phyloP scores from a whole-genome alignment of 768 basidiomycete species.

The Phaeolepiota aurea region DNA sequence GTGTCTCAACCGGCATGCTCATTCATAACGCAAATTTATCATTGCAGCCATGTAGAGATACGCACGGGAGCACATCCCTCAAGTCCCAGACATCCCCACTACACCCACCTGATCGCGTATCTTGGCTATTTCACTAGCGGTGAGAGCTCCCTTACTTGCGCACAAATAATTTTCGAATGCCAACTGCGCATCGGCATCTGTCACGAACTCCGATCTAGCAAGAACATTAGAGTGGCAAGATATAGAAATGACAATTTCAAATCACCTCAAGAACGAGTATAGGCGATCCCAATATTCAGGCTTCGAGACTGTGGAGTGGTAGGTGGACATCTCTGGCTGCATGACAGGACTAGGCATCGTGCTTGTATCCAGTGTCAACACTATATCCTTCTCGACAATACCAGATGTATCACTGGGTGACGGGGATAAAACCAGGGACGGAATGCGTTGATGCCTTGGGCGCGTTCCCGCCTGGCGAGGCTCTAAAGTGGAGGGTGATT shows the following conservation, averaged over 20 bases:
- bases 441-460: constrained; percentile 55
- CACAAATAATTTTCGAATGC: constrained; percentile 87
- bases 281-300: constrained; percentile 78
- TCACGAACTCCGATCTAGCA: constrained; percentile 51
- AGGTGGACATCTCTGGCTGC: constrained; percentile 44
- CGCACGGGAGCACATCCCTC: no score
- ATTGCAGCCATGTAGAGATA: no score
- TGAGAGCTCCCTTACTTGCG: constrained; percentile 73
- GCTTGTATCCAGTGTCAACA: constrained; percentile 55
- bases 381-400: constrained; percentile 48
- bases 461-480: constrained; percentile 19
- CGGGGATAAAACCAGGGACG: constrained; percentile 72
- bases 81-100: constrained; percentile 82
- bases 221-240: not conserved
- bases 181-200: constrained; percentile 51
- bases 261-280: constrained; percentile 54
- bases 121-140: constrained; percentile 81
- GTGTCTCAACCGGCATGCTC: no score
- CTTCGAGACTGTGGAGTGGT: constrained; percentile 61
- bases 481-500: constrained; percentile 12
- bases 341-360: constrained; percentile 27
- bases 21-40: no score
- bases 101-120: constrained; percentile 86
- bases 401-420: constrained; percentile 45
- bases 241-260: constrained; percentile 10